Evolutionary conservation across 2,329 filamentous ascomycete species (phyloP), one percentile per base, ranked within the genome.

Genomic region (Trichoderma simmonsii): DNA sequence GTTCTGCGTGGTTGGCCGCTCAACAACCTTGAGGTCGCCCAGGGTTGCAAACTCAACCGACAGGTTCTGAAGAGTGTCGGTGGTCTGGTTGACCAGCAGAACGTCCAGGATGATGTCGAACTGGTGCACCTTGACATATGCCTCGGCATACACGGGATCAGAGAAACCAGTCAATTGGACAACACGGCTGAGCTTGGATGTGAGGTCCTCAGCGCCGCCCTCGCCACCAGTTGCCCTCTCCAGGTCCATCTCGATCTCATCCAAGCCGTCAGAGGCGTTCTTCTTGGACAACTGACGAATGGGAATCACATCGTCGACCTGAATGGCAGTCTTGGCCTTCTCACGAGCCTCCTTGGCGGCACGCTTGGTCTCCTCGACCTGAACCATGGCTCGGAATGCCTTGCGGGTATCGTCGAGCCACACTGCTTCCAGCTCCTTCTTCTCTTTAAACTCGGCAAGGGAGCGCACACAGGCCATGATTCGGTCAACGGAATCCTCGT

Each of bases 1-100:
- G 79, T 98, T 99, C 82, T 98, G 96, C 6, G 96, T 98, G 3
- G 94, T 97, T 56, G 96, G 96, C 74, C 95, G 90, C 84, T 99
- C 96, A 28, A 99, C 95, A 39, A 99, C 96, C 85, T 99, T 99
- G 74, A 99, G 89, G 80, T 99, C 96, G 74, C 96, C 96, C 0
- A 99, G 87, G 0, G 96, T 99, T n/a, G 96, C 96, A 79, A 99
- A 99, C 81, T 99, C 96, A 26, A 99, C 95, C 0, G 94, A 97
- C 36, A 99, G 87, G 78, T 99, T 99, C 81, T 98, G 96, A 28
- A 99, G 87, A 3, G 96, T 99, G 79, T 98, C 95, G 15, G 92
- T 93, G 0, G 96, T 98, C 83, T 99, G 96, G 82, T 99, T 99
- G 78, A 99, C 96, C 26, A 99, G 87, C 3, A 99, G 88, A 9